These are phyloP conservation scores for Didymella sp. DNA, from an alignment of 2,329 filamentous ascomycete species.

Conservation along the genomic window DNA sequence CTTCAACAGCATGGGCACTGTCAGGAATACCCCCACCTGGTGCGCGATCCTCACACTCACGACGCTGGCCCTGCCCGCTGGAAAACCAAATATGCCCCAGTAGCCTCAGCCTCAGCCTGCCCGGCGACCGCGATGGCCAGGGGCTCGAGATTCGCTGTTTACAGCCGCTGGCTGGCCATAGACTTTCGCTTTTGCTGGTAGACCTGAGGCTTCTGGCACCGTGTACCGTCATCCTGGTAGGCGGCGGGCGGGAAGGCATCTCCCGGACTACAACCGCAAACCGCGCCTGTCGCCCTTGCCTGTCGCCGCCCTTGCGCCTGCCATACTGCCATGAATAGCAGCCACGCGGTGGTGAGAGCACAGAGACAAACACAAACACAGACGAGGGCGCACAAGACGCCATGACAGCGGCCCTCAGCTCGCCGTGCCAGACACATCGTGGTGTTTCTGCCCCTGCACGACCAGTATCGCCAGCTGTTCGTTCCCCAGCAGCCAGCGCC, in stretches of 20 bases:
- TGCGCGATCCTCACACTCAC: slow-evolving; percentile 19
- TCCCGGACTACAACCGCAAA: slow-evolving; percentile 18
- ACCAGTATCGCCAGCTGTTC: slow-evolving; percentile 13
- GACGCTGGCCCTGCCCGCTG: slow-evolving; percentile 24
- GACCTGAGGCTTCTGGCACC: slow-evolving; percentile 2
- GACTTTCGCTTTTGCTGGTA: slow-evolving; percentile 1
- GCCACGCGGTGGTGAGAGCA: slow-evolving; percentile 11
- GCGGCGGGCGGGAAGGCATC: slow-evolving; percentile 25
- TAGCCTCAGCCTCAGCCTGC: slow-evolving; percentile 32
- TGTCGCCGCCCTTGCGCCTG: slow-evolving; percentile 12
- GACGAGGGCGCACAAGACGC: slow-evolving; percentile 2
- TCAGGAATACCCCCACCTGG: slow-evolving; percentile 39
- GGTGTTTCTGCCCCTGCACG: slow-evolving; percentile 20
- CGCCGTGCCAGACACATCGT: slow-evolving; percentile 14
- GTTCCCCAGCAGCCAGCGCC: slow-evolving; percentile 27
- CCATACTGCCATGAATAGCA: slow-evolving; percentile 20
- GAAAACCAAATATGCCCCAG: slow-evolving; percentile 36
- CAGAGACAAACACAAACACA: neutral
- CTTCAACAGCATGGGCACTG: slow-evolving; percentile 35
- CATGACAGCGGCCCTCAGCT: slow-evolving; percentile 21
- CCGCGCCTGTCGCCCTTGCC: slow-evolving; percentile 22
- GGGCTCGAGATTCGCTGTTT: slow-evolving; percentile 2
- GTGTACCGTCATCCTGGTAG: slow-evolving; percentile 30
- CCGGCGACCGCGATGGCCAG: slow-evolving; percentile 7
- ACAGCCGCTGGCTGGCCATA: neutral